These are phyloP conservation scores for Chytriomyces confervae DNA, from an alignment of 192 early-diverging fungal species.

Conservation along the genomic window DNA sequence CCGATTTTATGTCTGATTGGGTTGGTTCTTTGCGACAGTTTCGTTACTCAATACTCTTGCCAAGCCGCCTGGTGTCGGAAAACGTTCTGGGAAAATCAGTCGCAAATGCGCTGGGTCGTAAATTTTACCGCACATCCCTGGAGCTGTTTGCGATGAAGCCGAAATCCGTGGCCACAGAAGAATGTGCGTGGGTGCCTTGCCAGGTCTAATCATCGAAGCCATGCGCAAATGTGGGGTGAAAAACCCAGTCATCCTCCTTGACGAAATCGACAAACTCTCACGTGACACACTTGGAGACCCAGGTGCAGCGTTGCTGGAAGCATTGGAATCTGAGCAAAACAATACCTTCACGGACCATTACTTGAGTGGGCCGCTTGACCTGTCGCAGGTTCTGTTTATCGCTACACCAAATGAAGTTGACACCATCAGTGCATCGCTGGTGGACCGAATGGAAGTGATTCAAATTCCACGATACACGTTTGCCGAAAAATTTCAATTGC, in stretches of 20 bases:
- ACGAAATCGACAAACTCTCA: slow-evolving; percentile 86
- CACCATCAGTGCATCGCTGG: slow-evolving; percentile 76
- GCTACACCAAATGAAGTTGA: slow-evolving; percentile 81
- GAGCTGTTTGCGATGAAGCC: slow-evolving; percentile 85
- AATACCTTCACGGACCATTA: slow-evolving; percentile 82
- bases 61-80: slow-evolving; percentile 72
- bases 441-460: slow-evolving; percentile 88
- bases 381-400: slow-evolving; percentile 78
- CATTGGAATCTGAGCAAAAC: slow-evolving; percentile 89
- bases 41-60: neutral
- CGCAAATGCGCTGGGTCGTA: slow-evolving; percentile 72
- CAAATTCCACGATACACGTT: slow-evolving; percentile 79
- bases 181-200: slow-evolving; percentile 85
- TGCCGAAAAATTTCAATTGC: slow-evolving; percentile 82
- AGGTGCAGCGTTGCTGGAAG: slow-evolving; percentile 80
- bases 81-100: slow-evolving; percentile 81
- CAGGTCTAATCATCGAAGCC: slow-evolving; percentile 79
- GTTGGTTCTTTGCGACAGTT: slow-evolving; percentile 21
- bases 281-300: slow-evolving; percentile 80
- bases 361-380: slow-evolving; percentile 68
- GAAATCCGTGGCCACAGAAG: slow-evolving; percentile 87
- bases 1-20: slow-evolving; percentile 78
- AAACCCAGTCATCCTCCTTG: slow-evolving; percentile 81
- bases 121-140: slow-evolving; percentile 83
- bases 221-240: slow-evolving; percentile 70